phyloP scores from a whole-genome alignment of 129 eudicot species.

The Arctium minus region DNA sequence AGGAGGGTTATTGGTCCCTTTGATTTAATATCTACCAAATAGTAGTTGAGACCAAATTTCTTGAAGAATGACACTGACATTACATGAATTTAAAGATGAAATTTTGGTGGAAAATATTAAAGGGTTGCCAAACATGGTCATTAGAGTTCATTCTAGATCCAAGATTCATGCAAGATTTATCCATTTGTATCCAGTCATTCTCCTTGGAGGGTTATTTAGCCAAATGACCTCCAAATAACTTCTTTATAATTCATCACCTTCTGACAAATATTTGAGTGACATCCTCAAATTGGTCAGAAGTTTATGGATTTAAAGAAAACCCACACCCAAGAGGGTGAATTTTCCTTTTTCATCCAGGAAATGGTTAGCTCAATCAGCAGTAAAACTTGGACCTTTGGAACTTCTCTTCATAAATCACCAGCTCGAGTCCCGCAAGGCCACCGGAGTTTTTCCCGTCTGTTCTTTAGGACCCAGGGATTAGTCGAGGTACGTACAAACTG shows the following conservation, averaged over 20 bases:
- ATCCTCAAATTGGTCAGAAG: background rate
- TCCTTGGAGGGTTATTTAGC: background rate
- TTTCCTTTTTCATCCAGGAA: background rate
- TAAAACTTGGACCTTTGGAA: background rate
- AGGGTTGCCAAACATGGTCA: constrained; percentile 18
- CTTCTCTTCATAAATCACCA: background rate
- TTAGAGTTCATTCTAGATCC: background rate
- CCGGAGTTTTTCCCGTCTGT: background rate
- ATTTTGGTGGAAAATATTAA: constrained; percentile 14
- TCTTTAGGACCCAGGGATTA: background rate
- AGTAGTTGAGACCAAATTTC: constrained; percentile 22
- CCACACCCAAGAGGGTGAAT: background rate
- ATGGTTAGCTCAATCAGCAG: background rate
- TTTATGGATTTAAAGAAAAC: background rate
- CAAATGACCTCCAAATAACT: background rate
- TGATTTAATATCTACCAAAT: constrained; percentile 20
- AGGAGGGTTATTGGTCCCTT: constrained; percentile 16
- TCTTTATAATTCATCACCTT: too few relatives aligned
- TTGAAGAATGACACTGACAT: constrained; percentile 31
- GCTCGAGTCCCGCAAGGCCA: background rate
- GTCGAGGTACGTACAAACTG: background rate
- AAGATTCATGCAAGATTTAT: constrained; percentile 5
- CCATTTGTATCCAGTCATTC: background rate
- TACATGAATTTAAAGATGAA: constrained; percentile 9
- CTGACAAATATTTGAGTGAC: background rate